Evolutionary conservation across 495 filamentous ascomycete genomes (phyloP).

Genomic region (Penicillium simplicissimum): DNA sequence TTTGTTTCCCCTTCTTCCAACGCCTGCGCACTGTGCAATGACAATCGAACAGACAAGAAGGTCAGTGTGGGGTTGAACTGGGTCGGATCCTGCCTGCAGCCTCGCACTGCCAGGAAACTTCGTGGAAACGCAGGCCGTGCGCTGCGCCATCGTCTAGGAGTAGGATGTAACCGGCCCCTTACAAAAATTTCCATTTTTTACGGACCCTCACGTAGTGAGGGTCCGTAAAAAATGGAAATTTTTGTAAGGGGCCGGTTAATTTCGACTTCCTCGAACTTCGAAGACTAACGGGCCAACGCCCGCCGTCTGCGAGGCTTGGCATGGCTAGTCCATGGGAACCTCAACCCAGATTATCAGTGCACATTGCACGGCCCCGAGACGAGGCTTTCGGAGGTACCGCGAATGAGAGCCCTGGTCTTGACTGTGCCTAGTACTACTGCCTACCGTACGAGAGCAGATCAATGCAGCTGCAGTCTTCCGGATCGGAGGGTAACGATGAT

Average conservation of each 20-base stretch:
- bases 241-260: no score
- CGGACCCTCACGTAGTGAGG: no score
- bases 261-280: neutral
- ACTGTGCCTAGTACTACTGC: no score
- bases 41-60: neutral
- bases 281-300: no score
- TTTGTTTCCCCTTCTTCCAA: neutral
- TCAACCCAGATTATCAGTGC: no score
- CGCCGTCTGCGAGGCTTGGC: conserved; percentile 20
- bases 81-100: neutral
- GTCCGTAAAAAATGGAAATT: no score
- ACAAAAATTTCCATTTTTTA: no score
- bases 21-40: neutral
- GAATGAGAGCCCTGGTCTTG: conserved; percentile 15
- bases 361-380: conserved; percentile 7
- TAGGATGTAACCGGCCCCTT: no score
- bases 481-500: neutral
- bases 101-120: neutral
- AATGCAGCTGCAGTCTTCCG: conserved; percentile 13
- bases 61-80: neutral
- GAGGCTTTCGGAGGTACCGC: conserved; percentile 5
- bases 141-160: neutral
- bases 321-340: conserved; percentile 6
- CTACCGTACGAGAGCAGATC: conserved; percentile 13
- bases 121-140: neutral